Conservation (phyloP, 306 rosid genomes). For the Vachellia pachyceras region DNA sequence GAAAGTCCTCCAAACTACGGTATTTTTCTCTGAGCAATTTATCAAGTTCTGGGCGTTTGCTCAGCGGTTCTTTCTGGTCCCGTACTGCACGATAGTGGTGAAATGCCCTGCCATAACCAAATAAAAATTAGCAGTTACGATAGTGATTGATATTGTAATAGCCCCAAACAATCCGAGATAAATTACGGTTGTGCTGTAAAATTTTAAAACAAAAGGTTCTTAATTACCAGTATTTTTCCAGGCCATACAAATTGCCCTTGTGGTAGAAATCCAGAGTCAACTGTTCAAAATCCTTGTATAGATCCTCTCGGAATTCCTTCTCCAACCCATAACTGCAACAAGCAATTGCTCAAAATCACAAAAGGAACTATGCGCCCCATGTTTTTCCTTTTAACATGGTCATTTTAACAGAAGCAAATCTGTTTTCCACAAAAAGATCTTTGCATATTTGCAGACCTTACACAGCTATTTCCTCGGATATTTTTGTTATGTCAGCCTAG, state of each 20-base stretch:
- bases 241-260: conserved; percentile 89
- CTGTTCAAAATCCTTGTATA: conserved; percentile 88
- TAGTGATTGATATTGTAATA: conserved; percentile 8
- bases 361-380: conserved; percentile 6
- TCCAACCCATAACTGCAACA: conserved; percentile 95
- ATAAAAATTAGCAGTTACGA: conserved; percentile 9
- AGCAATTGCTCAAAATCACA: conserved; percentile 27
- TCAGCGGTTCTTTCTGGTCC: conserved; percentile 58
- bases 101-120: conserved; percentile 82
- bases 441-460: conserved; percentile 1
- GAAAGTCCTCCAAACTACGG: conserved; percentile 81
- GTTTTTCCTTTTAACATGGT: not conserved
- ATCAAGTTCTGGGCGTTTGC: conserved; percentile 77
- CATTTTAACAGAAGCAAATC: not conserved
- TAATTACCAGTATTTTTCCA: conserved; percentile 93
- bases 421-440: not conserved
- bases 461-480: not conserved
- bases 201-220: conserved; percentile 25
- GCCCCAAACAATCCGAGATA: conserved; percentile 9
- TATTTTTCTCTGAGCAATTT: conserved; percentile 79
- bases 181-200: not conserved
- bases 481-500: not conserved
- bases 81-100: conserved; percentile 74
- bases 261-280: conserved; percentile 86
- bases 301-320: conserved; percentile 85